Evolutionary conservation across 306 rosid genomes (phyloP), one percentile per base, ranked within the genome.

Genomic region (Arachis stenosperma): DNA sequence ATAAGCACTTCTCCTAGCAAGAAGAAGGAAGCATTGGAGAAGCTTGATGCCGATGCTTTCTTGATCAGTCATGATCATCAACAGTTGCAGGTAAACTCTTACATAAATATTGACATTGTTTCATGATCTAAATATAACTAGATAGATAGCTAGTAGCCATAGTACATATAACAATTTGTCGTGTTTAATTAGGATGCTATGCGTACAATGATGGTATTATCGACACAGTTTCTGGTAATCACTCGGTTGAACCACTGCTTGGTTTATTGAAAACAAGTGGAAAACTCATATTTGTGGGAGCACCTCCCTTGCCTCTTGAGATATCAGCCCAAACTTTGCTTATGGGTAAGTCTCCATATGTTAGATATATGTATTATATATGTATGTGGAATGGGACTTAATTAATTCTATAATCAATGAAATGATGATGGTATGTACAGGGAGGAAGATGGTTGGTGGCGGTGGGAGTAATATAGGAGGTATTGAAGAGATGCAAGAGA

Each of bases 271-370:
- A 65, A 17, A 50, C 71, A 9, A 41, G 79, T 43, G 87, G 89
- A 40, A 85, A 66, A 77, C 69, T 83, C 36, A 62, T 85, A 43
- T 4, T 85, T 57, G 83, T 88, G 9, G 89, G 86, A 29, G 80
- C 2, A 78, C 73, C 40, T 12, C 2, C 55, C 55, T 51, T 12
- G 0, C 76, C 76, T 1, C 71, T 73, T 50, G 83, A 76, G 71
- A 48, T 83, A 14, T 86, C 89, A 0, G 56, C 62, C 42, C 1
- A 65, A 6, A 7, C 87, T 29, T 13, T 87, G 9, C 37, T 85
- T 40, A 0, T 4, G 42, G 87, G 87, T 82, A 80, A 75, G 70
- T 59, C 57, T n/a, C 14, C 14, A 11, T 4, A 44, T 44, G 8
- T 9, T 44, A 44, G 43, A 1, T 44, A 47, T 47, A 10, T 33